A percentile compares a stretch with the other conserved stretches of the same genome.
These are phyloP conservation scores for Parietichytrium sp. DNA, from an alignment of 108 stramenopile species.

Conservation along the genomic window DNA sequence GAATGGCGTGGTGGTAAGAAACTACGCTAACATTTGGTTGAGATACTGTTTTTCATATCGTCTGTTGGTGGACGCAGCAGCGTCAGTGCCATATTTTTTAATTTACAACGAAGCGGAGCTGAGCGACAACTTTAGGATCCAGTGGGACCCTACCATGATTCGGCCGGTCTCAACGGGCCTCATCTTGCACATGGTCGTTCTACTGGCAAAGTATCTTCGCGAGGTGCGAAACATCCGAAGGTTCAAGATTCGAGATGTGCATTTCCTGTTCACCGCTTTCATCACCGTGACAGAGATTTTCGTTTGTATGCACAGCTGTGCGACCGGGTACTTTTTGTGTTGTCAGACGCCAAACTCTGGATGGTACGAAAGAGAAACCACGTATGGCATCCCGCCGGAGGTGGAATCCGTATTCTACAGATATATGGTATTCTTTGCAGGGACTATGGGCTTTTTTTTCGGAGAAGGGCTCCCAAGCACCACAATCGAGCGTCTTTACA, in stretches of 20 bases:
- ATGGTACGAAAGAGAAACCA: background rate
- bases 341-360: background rate
- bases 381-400: background rate
- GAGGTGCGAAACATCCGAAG: background rate
- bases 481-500: slow-evolving; percentile 4
- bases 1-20: background rate
- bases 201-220: slow-evolving; percentile 5
- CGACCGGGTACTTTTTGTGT: background rate
- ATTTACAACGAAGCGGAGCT: background rate
- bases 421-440: background rate
- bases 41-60: background rate
- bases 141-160: background rate
- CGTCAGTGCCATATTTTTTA: background rate
- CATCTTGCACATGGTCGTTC: background rate
- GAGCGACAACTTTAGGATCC: background rate
- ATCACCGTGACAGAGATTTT: background rate
- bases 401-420: background rate
- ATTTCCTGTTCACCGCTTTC: background rate
- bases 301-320: background rate
- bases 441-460: background rate
- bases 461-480: background rate
- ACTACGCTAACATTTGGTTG: background rate
- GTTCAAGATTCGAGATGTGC: background rate
- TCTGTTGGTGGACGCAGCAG: background rate
- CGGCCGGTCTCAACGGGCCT: background rate